These are phyloP conservation scores for Lactifluus hygrophoroides DNA, from an alignment of 768 basidiomycete genomes.

Conservation along the genomic window DNA sequence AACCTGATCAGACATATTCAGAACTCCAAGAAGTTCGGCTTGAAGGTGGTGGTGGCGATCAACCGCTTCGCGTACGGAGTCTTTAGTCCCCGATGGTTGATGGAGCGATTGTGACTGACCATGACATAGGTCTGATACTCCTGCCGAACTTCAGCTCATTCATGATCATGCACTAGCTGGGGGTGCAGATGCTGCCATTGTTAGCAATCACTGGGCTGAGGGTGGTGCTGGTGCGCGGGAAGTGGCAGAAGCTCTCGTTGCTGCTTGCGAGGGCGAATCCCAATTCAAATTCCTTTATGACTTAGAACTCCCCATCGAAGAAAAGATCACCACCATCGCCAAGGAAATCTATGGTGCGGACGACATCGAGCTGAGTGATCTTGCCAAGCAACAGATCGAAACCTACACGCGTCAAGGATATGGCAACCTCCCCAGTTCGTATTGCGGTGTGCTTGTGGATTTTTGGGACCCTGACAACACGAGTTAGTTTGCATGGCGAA, in stretches of 20 bases:
- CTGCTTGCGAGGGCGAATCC: constrained; percentile 73
- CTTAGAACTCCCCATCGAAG: constrained; percentile 68
- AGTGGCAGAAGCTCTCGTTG: constrained; percentile 88
- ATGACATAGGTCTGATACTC: constrained; percentile 66
- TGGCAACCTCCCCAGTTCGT: constrained; percentile 64
- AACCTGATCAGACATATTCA: constrained; percentile 91
- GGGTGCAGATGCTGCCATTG: constrained; percentile 91
- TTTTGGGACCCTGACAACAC: constrained; percentile 1
- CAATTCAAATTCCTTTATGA: constrained; percentile 93
- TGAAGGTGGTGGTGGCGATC: constrained; percentile 94
- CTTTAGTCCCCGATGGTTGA: neutral
- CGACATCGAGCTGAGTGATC: constrained; percentile 78
- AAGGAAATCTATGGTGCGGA: constrained; percentile 93
- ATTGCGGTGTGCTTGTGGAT: neutral
- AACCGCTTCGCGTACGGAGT: constrained; percentile 84
- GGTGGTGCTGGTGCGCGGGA: constrained; percentile 86
- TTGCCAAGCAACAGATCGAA: constrained; percentile 78
- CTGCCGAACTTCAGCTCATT: constrained; percentile 81
- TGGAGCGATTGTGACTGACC: neutral
- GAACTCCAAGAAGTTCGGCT: constrained; percentile 90
- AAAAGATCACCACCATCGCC: constrained; percentile 83
- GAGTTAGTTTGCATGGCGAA: constrained; percentile 87
- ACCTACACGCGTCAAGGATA: constrained; percentile 91
- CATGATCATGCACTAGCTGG: constrained; percentile 69
- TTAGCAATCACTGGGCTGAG: constrained; percentile 96